Percentiles rank a stretch among this genome's conserved stretches.
These are phyloP conservation scores for Dimargaris cristalligena DNA, from an alignment of 192 early-diverging fungal species.

Conservation along the genomic window DNA sequence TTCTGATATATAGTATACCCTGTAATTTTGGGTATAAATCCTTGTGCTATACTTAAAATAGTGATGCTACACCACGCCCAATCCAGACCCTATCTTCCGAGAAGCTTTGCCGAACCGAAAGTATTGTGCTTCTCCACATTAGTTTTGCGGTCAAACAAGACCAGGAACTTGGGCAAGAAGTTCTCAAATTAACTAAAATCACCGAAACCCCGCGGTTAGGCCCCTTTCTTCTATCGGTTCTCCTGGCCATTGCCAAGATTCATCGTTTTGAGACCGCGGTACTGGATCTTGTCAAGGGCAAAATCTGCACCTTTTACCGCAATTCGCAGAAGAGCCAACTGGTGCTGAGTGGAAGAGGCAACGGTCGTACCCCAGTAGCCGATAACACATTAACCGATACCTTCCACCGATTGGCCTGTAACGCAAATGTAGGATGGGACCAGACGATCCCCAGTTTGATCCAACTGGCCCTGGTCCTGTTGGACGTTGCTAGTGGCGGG, in stretches of 20 bases:
- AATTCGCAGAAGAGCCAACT: constrained; percentile 11
- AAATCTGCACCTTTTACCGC: constrained; percentile 15
- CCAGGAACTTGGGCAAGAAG: constrained; percentile 28
- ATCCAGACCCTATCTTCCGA: too few relatives aligned
- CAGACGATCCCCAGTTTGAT: constrained; percentile 24
- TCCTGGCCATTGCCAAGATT: constrained; percentile 48
- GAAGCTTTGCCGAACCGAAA: constrained; percentile 38
- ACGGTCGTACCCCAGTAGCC: constrained; percentile 2
- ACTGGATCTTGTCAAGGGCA: constrained; percentile 15
- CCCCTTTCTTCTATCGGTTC: constrained; percentile 46
- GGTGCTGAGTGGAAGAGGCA: constrained; percentile 12
- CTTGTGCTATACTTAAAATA: too few relatives aligned
- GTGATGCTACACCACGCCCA: too few relatives aligned
- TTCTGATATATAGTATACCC: not conserved
- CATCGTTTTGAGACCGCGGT: constrained; percentile 53
- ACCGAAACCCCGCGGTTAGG: constrained; percentile 31
- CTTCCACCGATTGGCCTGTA: constrained; percentile 15
- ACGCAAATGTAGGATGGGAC: constrained; percentile 25
- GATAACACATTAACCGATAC: not conserved
- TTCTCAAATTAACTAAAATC: constrained; percentile 31
- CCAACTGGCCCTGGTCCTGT: constrained; percentile 17
- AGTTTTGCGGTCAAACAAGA: constrained; percentile 57
- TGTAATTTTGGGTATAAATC: too few relatives aligned
- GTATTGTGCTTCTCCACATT: constrained; percentile 52
- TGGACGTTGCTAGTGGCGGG: constrained; percentile 15